Evolutionary conservation across 2,329 filamentous ascomycete genomes (phyloP), one percentile per base, ranked within the genome.

Genomic region (Xylariaceae sp.): DNA sequence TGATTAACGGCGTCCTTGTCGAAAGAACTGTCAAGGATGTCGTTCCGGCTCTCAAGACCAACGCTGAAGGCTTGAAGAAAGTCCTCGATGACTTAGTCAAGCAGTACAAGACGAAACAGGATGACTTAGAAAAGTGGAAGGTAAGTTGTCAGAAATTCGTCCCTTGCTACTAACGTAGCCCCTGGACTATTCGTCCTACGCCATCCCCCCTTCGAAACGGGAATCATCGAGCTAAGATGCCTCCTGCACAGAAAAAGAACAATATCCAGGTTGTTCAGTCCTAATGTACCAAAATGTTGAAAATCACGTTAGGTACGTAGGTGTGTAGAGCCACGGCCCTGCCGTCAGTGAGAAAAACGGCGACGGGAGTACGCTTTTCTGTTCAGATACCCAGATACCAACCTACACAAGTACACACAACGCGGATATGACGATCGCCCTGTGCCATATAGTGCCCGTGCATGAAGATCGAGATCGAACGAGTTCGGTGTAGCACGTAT

Each of bases 41-140:
- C 10, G 81, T 96, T 57, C 94, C 94, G 4, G 89, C 91, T 30
- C 81, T 99, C 62, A 88, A 91, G 77, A 97, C 92, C 17, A 97
- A 99, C 73, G 89, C 91, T 30, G 93, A 97, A 64, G 93, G 94
- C 1, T 74, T 99, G 72, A 94, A 89, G 77, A 95, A 96, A 77
- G 92, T 97, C 35, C 80, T 97, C 57, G 92, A 97, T 64, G 93
- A 97, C 73, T 78, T 99, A 64, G 84, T 97, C 66, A 97, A 96
- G 82, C 91, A 96, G 77, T 97, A 97, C 81, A 96, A 96, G 80
- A 78, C 81, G 37, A 96, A 96, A 77, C 92, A 99, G 75, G 86
- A 91, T 48, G 94, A 99, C 72, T 84, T 99, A 80, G 93, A 99
- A 73, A 92, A 88, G 75, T 99, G 94, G 94, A 99, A 99, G 90